A percentile compares a stretch with the other conserved stretches of the same genome.
Conservation (phyloP, 2,329 filamentous ascomycete genomes). For the Penicillium fuscoglaucum region DNA sequence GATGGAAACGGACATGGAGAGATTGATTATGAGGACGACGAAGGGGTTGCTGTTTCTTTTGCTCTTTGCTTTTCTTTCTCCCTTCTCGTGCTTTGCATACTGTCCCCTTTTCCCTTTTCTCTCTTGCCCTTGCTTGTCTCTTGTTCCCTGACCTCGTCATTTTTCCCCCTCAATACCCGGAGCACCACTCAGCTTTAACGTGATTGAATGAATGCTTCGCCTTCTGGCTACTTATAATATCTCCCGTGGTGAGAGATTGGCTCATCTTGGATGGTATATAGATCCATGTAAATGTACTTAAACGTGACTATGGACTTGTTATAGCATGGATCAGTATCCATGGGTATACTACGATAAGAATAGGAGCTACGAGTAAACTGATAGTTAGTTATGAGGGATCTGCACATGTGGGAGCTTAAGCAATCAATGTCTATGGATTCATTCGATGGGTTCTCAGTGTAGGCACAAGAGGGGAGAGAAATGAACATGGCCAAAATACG, state of each 20-base stretch:
- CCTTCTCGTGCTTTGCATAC: conserved; percentile 4
- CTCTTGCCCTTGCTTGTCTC: background rate
- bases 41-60: background rate
- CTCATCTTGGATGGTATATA: background rate
- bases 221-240: background rate
- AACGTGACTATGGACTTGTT: background rate
- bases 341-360: background rate
- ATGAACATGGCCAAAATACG: background rate
- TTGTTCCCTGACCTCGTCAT: background rate
- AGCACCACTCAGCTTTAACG: conserved; percentile 4
- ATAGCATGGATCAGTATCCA: background rate
- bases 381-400: background rate
- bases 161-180: conserved; percentile 9
- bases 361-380: background rate
- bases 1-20: background rate
- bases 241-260: background rate
- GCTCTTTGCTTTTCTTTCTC: background rate
- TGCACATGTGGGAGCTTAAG: background rate
- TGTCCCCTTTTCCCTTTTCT: background rate
- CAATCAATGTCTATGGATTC: background rate
- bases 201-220: conserved; percentile 6
- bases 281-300: no score
- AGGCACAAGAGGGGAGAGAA: background rate
- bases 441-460: background rate
- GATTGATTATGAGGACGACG: background rate